A percentile compares a stretch with the other conserved stretches of the same genome.
These are phyloP conservation scores for Teratosphaeria pseudoeucalypti DNA, from an alignment of 2,329 filamentous ascomycete species.

Conservation along the genomic window DNA sequence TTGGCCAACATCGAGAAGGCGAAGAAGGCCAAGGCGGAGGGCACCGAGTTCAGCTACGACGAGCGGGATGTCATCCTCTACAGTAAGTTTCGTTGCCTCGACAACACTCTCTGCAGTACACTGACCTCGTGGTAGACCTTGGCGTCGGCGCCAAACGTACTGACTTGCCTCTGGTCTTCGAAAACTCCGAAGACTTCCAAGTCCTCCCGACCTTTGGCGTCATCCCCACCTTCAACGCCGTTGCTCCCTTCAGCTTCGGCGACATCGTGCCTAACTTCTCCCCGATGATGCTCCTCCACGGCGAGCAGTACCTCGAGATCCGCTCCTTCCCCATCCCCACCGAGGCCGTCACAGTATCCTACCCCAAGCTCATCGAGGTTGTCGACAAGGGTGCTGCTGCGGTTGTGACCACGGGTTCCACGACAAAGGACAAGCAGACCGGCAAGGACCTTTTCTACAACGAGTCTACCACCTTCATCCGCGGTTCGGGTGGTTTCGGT, in stretches of 20 bases:
- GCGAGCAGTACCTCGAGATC: conserved; percentile 96
- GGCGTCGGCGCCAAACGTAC: conserved; percentile 85
- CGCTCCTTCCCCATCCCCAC: conserved; percentile 87
- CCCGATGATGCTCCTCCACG: conserved; percentile 97
- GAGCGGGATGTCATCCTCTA: conserved; percentile 89
- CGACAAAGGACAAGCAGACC: conserved; percentile 73
- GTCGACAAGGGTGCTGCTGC: conserved; percentile 91
- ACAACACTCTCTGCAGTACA: conserved; percentile 10
- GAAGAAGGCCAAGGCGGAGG: conserved; percentile 59
- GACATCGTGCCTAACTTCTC: conserved; percentile 91
- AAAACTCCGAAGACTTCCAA: conserved; percentile 86
- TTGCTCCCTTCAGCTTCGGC: conserved; percentile 66
- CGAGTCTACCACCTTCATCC: conserved; percentile 84
- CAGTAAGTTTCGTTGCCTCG: conserved; percentile 36
- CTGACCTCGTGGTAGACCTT: conserved; percentile 44
- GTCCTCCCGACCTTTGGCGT: conserved; percentile 92
- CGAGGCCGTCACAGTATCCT: conserved; percentile 62
- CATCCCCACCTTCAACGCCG: conserved; percentile 81
- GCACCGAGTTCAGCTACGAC: conserved; percentile 70
- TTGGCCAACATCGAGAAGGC: conserved; percentile 67
- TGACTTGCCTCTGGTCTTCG: conserved; percentile 79
- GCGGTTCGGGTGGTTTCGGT: conserved; percentile 82
- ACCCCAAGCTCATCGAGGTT: conserved; percentile 78
- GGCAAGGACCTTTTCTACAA: conserved; percentile 95
- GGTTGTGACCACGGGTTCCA: conserved; percentile 67